These are phyloP conservation scores for Beauveria rudraprayagi DNA, from an alignment of 2,329 filamentous ascomycete genomes.

Conservation along the genomic window DNA sequence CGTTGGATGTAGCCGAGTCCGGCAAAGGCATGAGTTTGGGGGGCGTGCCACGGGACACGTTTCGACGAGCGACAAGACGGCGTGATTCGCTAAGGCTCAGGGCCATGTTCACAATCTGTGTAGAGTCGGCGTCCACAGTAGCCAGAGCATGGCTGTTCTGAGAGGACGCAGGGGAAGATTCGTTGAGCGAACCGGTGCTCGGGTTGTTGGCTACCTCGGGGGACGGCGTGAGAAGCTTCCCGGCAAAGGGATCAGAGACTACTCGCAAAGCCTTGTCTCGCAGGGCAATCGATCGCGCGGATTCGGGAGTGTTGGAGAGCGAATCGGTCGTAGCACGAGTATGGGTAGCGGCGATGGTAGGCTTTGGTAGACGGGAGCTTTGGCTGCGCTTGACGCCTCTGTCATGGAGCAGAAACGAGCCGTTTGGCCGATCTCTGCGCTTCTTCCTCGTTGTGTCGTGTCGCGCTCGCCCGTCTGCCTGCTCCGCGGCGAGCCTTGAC, in stretches of 20 bases:
- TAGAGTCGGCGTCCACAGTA: constrained; percentile 63
- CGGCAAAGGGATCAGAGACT: background rate
- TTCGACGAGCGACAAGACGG: constrained; percentile 53
- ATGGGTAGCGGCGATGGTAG: background rate
- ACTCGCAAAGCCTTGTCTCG: background rate
- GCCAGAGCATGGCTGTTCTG: constrained; percentile 18
- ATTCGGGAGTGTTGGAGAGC: background rate
- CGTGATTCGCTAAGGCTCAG: constrained; percentile 79
- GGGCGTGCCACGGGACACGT: constrained; percentile 41
- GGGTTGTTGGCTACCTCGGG: background rate
- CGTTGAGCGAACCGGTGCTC: constrained; percentile 1
- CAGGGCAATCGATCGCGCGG: background rate
- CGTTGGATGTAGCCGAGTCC: constrained; percentile 45
- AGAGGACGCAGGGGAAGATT: constrained; percentile 1
- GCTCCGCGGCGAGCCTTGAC: background rate
- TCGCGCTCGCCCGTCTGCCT: constrained; percentile 14
- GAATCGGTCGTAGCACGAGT: background rate
- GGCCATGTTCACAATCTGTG: constrained; percentile 89
- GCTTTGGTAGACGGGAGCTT: background rate
- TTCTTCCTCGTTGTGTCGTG: constrained; percentile 12
- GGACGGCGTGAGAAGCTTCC: background rate
- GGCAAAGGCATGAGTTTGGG: constrained; percentile 45
- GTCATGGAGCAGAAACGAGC: constrained; percentile 7
- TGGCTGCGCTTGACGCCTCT: background rate
- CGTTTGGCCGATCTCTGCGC: constrained; percentile 16